Conservation (phyloP, 805 yeast genomes). For the Myxozyma lipomycoides region DNA sequence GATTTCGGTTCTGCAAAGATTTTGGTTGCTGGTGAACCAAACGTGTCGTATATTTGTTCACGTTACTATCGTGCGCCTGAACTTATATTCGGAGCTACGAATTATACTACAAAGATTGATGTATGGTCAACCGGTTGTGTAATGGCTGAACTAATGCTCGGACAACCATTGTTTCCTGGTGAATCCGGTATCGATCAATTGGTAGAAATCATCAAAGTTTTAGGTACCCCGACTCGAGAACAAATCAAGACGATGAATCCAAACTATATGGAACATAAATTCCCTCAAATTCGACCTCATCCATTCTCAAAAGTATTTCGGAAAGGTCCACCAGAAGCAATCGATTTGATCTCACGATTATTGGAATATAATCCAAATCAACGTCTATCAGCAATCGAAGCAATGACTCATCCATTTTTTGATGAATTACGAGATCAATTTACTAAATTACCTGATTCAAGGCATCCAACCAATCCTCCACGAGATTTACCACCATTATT, state of each 20-base stretch:
- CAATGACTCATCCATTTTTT: conserved; percentile 84
- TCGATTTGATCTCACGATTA: conserved; percentile 75
- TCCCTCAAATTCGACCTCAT: conserved; percentile 59
- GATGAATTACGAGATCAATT: conserved; percentile 68
- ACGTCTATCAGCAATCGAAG: conserved; percentile 75
- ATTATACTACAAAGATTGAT: conserved; percentile 94
- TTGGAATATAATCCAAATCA: conserved; percentile 86
- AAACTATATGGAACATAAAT: conserved; percentile 93
- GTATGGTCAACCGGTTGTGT: conserved; percentile 98
- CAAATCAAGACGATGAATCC: conserved; percentile 95
- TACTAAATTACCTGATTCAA: conserved; percentile 43
- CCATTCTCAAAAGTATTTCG: conserved; percentile 64
- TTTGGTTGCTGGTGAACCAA: conserved; percentile 84
- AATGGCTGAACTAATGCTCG: conserved; percentile 91
- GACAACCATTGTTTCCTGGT: conserved; percentile 97
- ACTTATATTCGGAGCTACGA: conserved; percentile 92
- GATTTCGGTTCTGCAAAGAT: conserved; percentile 96
- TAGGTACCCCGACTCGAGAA: conserved; percentile 92
- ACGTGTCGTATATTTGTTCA: conserved; percentile 93
- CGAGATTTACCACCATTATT: conserved; percentile 70
- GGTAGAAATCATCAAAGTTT: conserved; percentile 90
- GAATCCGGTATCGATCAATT: conserved; percentile 96
- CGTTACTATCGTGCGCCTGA: conserved; percentile 97
- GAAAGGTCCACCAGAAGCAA: conserved; percentile 77
- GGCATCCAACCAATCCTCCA: conserved; percentile 64